Conservation (phyloP, 306 rosid genomes). For the Prunus armeniaca region DNA sequence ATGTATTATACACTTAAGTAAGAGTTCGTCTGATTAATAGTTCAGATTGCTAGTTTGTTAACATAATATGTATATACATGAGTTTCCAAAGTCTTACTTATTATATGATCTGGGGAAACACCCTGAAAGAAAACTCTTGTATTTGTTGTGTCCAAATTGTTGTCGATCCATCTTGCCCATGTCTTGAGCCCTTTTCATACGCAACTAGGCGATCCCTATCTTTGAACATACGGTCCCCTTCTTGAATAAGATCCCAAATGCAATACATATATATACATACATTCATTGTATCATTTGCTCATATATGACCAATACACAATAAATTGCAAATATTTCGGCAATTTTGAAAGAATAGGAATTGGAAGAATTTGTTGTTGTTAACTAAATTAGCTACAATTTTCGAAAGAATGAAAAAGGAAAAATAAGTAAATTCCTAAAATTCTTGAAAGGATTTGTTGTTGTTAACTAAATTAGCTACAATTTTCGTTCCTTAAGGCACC, state of each 20-base stretch:
- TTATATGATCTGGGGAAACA: slow-evolving; percentile 61
- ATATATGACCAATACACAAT: background rate
- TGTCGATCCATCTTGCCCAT: slow-evolving; percentile 75
- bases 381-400: too few species aligned
- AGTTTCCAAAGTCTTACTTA: slow-evolving; percentile 34
- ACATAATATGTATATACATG: too few species aligned
- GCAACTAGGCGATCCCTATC: slow-evolving; percentile 75
- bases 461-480: too few species aligned
- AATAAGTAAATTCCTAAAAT: too few species aligned
- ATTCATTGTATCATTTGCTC: background rate
- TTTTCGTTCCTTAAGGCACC: too few species aligned
- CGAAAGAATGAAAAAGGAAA: too few species aligned
- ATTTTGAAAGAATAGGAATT: background rate
- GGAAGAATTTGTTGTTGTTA: too few species aligned
- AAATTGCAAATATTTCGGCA: too few species aligned
- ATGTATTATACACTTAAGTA: too few species aligned
- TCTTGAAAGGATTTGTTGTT: too few species aligned
- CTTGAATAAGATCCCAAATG: slow-evolving; percentile 68
- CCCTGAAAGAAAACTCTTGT: slow-evolving; percentile 76
- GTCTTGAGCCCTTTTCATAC: slow-evolving; percentile 61
- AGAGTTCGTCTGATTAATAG: too few species aligned
- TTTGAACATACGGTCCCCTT: slow-evolving; percentile 23
- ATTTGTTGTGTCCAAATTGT: slow-evolving; percentile 34
- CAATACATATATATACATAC: background rate
- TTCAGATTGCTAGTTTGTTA: too few species aligned